Percentiles rank a stretch among this genome's conserved stretches.
Conservation (phyloP, 139 green algal species). For the Picochlorum sp. region DNA sequence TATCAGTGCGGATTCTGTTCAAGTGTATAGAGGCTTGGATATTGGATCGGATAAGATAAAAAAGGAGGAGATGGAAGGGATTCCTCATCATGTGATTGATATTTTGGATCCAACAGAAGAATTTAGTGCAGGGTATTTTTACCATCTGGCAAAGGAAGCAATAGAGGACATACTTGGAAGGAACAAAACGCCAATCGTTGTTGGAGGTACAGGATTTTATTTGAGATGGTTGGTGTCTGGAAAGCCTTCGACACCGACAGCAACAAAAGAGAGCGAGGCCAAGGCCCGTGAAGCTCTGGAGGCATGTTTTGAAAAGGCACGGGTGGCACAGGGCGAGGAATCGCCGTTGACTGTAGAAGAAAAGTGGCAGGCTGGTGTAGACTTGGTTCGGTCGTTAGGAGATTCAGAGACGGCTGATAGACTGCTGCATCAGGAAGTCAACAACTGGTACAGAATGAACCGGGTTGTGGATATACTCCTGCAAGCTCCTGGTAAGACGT, state of each 20-base stretch:
- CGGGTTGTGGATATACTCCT: constrained; percentile 69
- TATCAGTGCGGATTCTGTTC: constrained; percentile 90
- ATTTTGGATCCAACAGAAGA: constrained; percentile 58
- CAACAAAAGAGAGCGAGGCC: constrained; percentile 36
- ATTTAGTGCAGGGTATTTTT: constrained; percentile 85
- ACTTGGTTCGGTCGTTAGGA: constrained; percentile 44
- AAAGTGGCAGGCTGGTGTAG: constrained; percentile 51
- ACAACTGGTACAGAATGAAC: constrained; percentile 88
- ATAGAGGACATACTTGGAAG: constrained; percentile 58
- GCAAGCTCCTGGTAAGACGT: constrained; percentile 31
- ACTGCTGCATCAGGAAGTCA: constrained; percentile 47
- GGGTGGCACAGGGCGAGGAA: neutral
- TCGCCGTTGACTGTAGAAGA: constrained; percentile 23
- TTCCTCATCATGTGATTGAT: constrained; percentile 90
- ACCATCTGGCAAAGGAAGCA: constrained; percentile 42
- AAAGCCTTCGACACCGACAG: constrained; percentile 47
- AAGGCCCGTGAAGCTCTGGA: constrained; percentile 26
- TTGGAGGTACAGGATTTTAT: constrained; percentile 92
- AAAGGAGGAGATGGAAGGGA: constrained; percentile 42
- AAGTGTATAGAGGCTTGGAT: constrained; percentile 85
- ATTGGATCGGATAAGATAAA: constrained; percentile 84
- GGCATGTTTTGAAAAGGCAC: constrained; percentile 13
- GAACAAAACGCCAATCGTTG: constrained; percentile 69
- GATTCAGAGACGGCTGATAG: constrained; percentile 46
- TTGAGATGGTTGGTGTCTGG: constrained; percentile 80